These are phyloP conservation scores for Evansstolkia leycettana DNA, from an alignment of 495 filamentous ascomycete species.

Conservation along the genomic window DNA sequence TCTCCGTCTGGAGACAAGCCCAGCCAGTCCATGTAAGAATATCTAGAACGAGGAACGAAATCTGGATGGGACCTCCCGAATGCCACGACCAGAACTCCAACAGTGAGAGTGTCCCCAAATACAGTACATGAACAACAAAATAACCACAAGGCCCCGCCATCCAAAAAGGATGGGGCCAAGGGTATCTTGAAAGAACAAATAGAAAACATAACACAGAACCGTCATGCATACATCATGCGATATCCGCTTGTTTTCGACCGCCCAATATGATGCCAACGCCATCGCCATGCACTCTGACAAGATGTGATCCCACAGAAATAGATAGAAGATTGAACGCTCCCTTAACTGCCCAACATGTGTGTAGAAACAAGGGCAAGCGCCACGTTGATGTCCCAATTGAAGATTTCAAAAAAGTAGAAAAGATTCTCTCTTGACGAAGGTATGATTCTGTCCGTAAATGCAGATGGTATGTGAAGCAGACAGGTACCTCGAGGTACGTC, in stretches of 20 bases:
- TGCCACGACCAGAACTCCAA: neutral
- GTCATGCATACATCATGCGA: conserved; percentile 4
- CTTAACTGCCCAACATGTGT: too few relatives aligned
- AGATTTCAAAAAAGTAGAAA: too few relatives aligned
- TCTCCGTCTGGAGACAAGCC: too few relatives aligned
- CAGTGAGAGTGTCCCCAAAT: neutral
- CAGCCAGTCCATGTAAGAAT: too few relatives aligned
- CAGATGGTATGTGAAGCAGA: too few relatives aligned
- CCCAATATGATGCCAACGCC: conserved; percentile 11
- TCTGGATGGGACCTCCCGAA: too few relatives aligned
- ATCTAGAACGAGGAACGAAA: too few relatives aligned
- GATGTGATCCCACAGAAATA: too few relatives aligned
- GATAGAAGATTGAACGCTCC: too few relatives aligned
- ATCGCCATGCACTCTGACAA: conserved; percentile 14
- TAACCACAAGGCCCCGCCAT: neutral
- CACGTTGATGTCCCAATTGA: neutral
- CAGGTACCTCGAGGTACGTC: neutral
- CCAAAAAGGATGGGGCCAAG: neutral
- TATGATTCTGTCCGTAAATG: too few relatives aligned
- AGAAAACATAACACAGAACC: conserved; percentile 1
- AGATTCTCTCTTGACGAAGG: too few relatives aligned
- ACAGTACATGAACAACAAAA: neutral
- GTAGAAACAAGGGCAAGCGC: conserved; percentile 2
- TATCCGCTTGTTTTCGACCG: conserved; percentile 10
- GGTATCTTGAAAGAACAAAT: conserved; percentile 1